Evolutionary conservation across 164 flowering plant genomes (phyloP).

Genomic region (Malania oleifera): DNA sequence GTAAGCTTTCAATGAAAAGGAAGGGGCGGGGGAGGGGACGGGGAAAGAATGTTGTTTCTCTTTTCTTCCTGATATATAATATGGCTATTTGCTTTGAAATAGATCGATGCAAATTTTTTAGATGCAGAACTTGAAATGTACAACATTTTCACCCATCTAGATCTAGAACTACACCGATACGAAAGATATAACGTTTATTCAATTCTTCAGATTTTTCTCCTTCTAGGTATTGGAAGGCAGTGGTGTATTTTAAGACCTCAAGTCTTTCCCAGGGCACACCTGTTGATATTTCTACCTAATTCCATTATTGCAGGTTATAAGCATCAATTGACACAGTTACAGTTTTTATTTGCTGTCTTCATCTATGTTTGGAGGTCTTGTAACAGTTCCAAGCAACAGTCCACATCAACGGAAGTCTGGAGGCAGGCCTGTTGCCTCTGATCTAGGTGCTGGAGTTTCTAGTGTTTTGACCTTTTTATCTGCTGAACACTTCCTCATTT

Average conservation of each 20-base stretch:
- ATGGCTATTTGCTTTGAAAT: too few species aligned
- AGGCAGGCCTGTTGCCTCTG: background rate
- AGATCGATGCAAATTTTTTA: too few species aligned
- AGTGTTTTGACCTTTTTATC: background rate
- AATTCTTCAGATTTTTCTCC: too few species aligned
- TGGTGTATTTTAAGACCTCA: background rate
- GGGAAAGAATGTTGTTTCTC: too few species aligned
- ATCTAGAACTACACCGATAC: too few species aligned
- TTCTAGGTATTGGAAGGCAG: background rate
- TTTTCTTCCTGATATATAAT: too few species aligned
- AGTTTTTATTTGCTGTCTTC: background rate
- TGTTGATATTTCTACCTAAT: background rate
- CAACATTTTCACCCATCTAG: too few species aligned
- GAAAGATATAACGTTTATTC: too few species aligned
- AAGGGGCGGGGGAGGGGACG: too few species aligned
- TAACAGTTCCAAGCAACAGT: background rate
- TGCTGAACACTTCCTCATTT: background rate
- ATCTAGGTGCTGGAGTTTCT: background rate
- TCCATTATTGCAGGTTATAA: background rate
- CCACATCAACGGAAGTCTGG: background rate
- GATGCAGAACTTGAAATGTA: too few species aligned
- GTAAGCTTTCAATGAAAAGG: too few species aligned
- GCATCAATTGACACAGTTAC: background rate
- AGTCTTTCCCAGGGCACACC: background rate
- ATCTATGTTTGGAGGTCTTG: constrained; percentile 2